Base-by-base conservation (phyloP, 495 filamentous ascomycete species). In the Neurospora sublineolata region DNA sequence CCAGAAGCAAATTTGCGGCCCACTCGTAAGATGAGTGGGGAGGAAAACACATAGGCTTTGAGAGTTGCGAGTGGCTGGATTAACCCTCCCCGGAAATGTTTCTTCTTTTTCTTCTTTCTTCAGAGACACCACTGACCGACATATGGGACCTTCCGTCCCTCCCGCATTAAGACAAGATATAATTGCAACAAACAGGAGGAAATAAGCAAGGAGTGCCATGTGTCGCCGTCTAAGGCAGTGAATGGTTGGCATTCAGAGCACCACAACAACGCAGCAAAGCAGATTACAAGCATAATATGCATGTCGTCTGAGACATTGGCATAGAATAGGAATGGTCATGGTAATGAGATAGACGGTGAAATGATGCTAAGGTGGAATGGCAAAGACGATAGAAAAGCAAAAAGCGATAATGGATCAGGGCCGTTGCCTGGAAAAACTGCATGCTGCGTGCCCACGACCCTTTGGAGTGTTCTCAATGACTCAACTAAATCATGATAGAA, bases 1-100 rank as follows among this genome's bases (percentile, higher is more conserved):
- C 79, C 23, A 82, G 76, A 46, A 87, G 85, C 72, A 77, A 82
- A 67, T 88, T 83, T 77, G 84, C 85, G 27, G 73, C 73, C 37
- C 40, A 70, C 14, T 74, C 72, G 58, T 81, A 68, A 67, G 64
- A 33, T 40, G 39, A 30, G 70, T 44, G 27, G 10, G 9, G 18
- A 30, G 12, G 14, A 41, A 30, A 37, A 42, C 44, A 23, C 68
- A 60, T 33, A 18, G 52, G 27, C 14, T 60, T 64, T 18, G 14
- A 64, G 52, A 64, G 52, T 64, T 33, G 27, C 52, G 27, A 64
- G 52, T 33, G 52, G 27, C 52, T 64, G 27, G 52, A 64, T 64
- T 33, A 33, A 64, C 27, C 18, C 27, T 33, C 52, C 33, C 52
- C 27, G 52, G 27, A 36, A 16, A 9, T 64, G 6, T 64, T 58